These are phyloP conservation scores for Cryptosporidium ryanae DNA, from an alignment of 169 alveolate species.

Conservation along the genomic window DNA sequence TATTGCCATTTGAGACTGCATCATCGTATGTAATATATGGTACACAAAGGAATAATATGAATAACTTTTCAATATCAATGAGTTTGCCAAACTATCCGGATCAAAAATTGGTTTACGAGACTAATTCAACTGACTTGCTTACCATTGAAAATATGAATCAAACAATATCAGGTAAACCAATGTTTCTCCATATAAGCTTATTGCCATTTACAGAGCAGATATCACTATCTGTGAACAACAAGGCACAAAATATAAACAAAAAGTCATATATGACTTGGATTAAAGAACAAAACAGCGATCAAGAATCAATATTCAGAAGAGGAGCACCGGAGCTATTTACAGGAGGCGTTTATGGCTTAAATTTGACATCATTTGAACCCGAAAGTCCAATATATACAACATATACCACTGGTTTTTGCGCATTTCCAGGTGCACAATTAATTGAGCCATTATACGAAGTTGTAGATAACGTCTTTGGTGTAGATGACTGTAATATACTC, in stretches of 20 bases:
- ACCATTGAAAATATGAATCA: conserved; percentile 33
- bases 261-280: conserved; percentile 50
- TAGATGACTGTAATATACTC: conserved; percentile 66
- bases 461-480: conserved; percentile 70
- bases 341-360: conserved; percentile 61
- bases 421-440: conserved; percentile 74
- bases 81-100: conserved; percentile 65
- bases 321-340: conserved; percentile 72
- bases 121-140: conserved; percentile 36
- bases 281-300: conserved; percentile 4
- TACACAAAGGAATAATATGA: conserved; percentile 59
- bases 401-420: conserved; percentile 70
- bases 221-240: conserved; percentile 58
- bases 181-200: conserved; percentile 54
- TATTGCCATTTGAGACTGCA: conserved; percentile 71
- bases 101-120: conserved; percentile 58
- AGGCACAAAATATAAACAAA: conserved; percentile 35
- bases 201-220: conserved; percentile 71
- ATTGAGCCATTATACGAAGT: conserved; percentile 51
- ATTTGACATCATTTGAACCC: conserved; percentile 55
- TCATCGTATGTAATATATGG: conserved; percentile 74
- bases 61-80: conserved; percentile 66
- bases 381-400: conserved; percentile 71
- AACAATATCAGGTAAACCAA: conserved; percentile 61
- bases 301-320: conserved; percentile 2